Evolutionary conservation across 345 rosid genomes (phyloP).

Genomic region (Moricandia moricandioides): DNA sequence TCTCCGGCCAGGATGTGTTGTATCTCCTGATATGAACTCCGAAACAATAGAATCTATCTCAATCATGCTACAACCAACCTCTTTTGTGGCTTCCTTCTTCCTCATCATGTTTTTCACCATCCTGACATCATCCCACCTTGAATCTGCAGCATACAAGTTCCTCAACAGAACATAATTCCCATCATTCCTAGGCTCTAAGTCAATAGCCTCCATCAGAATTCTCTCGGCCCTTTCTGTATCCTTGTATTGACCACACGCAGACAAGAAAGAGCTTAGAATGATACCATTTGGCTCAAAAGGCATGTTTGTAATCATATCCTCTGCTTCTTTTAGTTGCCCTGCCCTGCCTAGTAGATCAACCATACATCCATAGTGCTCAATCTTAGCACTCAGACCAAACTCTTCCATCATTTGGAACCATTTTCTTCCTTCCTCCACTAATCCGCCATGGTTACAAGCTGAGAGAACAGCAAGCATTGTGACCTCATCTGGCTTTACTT

Average conservation of each 20-base stretch:
- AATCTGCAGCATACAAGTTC: conserved; percentile 61
- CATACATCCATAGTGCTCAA: conserved; percentile 79
- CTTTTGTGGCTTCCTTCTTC: conserved; percentile 58
- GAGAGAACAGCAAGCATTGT: conserved; percentile 65
- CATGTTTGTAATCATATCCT: conserved; percentile 57
- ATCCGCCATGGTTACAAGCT: conserved; percentile 81
- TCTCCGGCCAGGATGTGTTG: conserved; percentile 42
- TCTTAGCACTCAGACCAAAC: conserved; percentile 48
- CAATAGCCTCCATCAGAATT: conserved; percentile 38
- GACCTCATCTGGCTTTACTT: conserved; percentile 56
- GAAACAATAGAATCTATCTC: conserved; percentile 54
- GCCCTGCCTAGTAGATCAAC: conserved; percentile 71
- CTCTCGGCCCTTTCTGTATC: conserved; percentile 56
- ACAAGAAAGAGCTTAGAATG: conserved; percentile 63
- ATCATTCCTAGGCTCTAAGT: conserved; percentile 53
- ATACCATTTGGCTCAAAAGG: conserved; percentile 62
- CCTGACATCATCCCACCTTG: conserved; percentile 61
- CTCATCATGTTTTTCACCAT: conserved; percentile 60
- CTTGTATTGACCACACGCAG: conserved; percentile 58
- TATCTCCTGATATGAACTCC: conserved; percentile 65
- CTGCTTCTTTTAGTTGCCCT: conserved; percentile 63
- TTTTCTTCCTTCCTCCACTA: conserved; percentile 65
- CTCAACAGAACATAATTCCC: conserved; percentile 64
- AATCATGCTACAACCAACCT: conserved; percentile 66
- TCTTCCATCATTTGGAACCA: conserved; percentile 59